Evolutionary conservation across 164 flowering plant genomes (phyloP).

Genomic region (Saururus chinensis): DNA sequence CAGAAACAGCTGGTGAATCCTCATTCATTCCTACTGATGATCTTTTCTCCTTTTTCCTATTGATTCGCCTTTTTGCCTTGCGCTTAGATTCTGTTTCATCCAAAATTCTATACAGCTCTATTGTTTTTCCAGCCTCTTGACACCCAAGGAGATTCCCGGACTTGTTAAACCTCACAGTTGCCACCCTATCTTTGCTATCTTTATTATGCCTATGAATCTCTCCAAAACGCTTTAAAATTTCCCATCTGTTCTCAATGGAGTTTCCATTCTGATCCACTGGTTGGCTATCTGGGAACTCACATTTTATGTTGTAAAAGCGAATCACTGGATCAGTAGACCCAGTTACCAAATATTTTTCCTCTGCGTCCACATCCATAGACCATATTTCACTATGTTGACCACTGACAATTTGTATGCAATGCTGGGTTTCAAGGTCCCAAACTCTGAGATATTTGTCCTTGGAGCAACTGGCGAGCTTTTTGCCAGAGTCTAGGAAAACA

Average conservation of each 20-base stretch:
- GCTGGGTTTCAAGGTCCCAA: constrained; percentile 94
- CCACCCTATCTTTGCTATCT: constrained; percentile 83
- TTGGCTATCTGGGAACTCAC: constrained; percentile 31
- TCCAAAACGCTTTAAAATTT: constrained; percentile 63
- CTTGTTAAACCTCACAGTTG: constrained; percentile 67
- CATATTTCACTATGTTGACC: constrained; percentile 98
- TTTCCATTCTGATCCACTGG: constrained; percentile 17
- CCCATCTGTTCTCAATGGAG: constrained; percentile 49
- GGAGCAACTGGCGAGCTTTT: constrained; percentile 83
- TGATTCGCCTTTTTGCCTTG: constrained; percentile 78
- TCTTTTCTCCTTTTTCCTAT: constrained; percentile 68
- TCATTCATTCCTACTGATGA: constrained; percentile 42
- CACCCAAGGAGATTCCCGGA: constrained; percentile 84
- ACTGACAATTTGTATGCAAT: constrained; percentile 85
- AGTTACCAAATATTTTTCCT: constrained; percentile 67
- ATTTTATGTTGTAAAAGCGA: constrained; percentile 54
- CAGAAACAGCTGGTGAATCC: constrained; percentile 15
- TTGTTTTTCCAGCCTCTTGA: constrained; percentile 86
- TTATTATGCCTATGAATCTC: constrained; percentile 71
- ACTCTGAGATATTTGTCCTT: constrained; percentile 91
- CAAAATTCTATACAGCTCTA: constrained; percentile 68
- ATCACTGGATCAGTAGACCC: constrained; percentile 90
- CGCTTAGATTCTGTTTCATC: constrained; percentile 71
- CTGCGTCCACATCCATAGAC: constrained; percentile 76
- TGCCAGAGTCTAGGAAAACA: constrained; percentile 76